Conservation (phyloP, 2,329 filamentous ascomycete species). For the Botryotinia globosa region DNA sequence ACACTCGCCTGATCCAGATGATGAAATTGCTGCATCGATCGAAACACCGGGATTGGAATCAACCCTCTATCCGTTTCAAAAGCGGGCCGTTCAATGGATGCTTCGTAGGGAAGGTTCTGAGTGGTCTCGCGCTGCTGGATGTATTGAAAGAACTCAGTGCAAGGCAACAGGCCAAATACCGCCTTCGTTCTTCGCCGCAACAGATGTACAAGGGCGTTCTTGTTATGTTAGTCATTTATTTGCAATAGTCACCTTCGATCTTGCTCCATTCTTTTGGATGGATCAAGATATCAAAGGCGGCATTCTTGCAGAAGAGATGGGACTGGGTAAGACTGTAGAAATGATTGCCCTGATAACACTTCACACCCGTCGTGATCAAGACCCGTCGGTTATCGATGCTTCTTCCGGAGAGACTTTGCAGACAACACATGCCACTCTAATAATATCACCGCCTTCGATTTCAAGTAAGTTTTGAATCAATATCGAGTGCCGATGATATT, state of each 20-base stretch:
- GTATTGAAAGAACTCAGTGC: constrained; percentile 10
- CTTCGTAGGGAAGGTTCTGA: constrained; percentile 61
- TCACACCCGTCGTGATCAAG: constrained; percentile 47
- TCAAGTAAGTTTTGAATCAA: constrained; percentile 14
- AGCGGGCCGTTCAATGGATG: constrained; percentile 67
- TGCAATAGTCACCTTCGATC: constrained; percentile 54
- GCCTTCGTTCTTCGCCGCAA: constrained; percentile 44
- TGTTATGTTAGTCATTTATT: constrained; percentile 63
- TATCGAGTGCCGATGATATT: background rate
- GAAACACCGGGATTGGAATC: constrained; percentile 47
- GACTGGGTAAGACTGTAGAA: constrained; percentile 77
- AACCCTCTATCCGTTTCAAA: constrained; percentile 69
- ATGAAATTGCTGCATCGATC: constrained; percentile 42
- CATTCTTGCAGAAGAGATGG: constrained; percentile 74
- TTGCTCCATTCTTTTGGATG: constrained; percentile 43
- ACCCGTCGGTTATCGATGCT: constrained; percentile 37
- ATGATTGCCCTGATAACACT: constrained; percentile 67
- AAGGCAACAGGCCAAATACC: constrained; percentile 22
- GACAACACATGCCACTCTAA: constrained; percentile 56
- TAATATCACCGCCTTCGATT: constrained; percentile 57
- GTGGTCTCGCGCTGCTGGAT: constrained; percentile 40
- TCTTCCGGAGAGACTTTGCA: constrained; percentile 46
- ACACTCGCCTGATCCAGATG: constrained; percentile 53
- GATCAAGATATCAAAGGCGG: constrained; percentile 48
- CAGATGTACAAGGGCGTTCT: constrained; percentile 46